A percentile compares a stretch with the other conserved stretches of the same genome.
These are phyloP conservation scores for Pelargonium fulgidum DNA, from an alignment of 441 rosid species.

Conservation along the genomic window DNA sequence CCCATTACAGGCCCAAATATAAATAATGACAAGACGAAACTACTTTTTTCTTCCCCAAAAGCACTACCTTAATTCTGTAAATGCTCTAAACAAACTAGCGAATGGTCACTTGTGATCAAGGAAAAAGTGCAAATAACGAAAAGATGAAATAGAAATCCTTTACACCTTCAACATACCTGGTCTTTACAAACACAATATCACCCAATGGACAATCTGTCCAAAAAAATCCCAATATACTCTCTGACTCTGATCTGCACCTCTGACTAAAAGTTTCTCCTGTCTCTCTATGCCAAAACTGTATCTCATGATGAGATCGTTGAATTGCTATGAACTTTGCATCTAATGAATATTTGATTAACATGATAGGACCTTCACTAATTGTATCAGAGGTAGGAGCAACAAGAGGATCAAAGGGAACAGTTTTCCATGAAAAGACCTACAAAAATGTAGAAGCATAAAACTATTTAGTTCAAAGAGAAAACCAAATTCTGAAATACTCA, in stretches of 20 bases:
- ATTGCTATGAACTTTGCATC: conserved; percentile 73
- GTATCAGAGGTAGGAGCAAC: conserved; percentile 62
- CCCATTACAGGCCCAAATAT: background rate
- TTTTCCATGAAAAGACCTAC: conserved; percentile 83
- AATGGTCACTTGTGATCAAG: conserved; percentile 1
- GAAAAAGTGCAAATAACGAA: background rate
- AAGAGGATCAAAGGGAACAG: conserved; percentile 53
- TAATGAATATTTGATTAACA: conserved; percentile 69
- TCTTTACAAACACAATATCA: conserved; percentile 80
- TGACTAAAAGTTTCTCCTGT: conserved; percentile 55
- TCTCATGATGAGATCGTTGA: conserved; percentile 64
- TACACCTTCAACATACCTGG: conserved; percentile 45
- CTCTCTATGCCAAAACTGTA: conserved; percentile 72
- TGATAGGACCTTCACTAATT: conserved; percentile 70
- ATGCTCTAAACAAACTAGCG: background rate
- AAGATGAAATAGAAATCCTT: background rate
- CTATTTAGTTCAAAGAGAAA: no score
- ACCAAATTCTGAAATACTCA: background rate
- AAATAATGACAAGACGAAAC: background rate
- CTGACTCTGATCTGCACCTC: conserved; percentile 66
- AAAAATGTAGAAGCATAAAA: no score
- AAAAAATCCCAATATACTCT: conserved; percentile 81
- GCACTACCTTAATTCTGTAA: background rate
- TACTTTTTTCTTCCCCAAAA: background rate
- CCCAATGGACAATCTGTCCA: conserved; percentile 92